These are phyloP conservation scores for Cyclocybe aegerita DNA, from an alignment of 768 basidiomycete genomes.

Conservation along the genomic window DNA sequence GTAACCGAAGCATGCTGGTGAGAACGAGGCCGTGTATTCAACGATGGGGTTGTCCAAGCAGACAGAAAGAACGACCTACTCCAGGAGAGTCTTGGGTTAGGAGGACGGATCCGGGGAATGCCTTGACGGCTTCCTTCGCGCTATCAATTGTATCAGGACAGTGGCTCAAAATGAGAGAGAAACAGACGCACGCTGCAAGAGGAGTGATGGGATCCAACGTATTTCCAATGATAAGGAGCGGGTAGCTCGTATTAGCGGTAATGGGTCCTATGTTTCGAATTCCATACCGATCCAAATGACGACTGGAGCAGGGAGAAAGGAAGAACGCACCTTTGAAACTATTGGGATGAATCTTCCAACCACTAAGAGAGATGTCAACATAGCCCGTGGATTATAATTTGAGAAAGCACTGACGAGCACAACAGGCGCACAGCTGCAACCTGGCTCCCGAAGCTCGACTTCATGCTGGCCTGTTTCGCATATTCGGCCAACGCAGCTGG, in stretches of 20 bases:
- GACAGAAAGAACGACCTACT: constrained; percentile 18
- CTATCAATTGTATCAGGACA: constrained; percentile 15
- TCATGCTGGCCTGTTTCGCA: too few species aligned
- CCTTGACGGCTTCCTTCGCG: constrained; percentile 35
- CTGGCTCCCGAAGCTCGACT: too few species aligned
- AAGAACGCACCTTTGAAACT: constrained; percentile 5
- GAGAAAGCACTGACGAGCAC: constrained; percentile 1
- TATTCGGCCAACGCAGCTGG: background rate
- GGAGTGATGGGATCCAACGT: constrained; percentile 35
- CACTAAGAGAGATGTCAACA: background rate
- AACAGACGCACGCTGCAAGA: constrained; percentile 19
- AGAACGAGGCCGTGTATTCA: background rate
- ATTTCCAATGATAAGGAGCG: constrained; percentile 39
- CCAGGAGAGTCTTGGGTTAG: constrained; percentile 40
- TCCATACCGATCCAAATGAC: too few species aligned
- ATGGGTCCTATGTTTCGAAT: constrained; percentile 29
- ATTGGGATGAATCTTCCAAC: constrained; percentile 5
- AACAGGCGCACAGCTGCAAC: background rate
- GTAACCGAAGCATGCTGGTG: constrained; percentile 33
- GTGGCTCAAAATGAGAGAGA: constrained; percentile 15
- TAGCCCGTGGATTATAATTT: background rate
- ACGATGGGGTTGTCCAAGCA: background rate
- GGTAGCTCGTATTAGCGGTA: constrained; percentile 33
- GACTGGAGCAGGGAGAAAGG: background rate
- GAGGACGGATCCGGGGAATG: constrained; percentile 35